A percentile compares a stretch with the other conserved stretches of the same genome.
Conservation (phyloP, 371 early-diverging fungal species). For the Mortierella sp. region DNA sequence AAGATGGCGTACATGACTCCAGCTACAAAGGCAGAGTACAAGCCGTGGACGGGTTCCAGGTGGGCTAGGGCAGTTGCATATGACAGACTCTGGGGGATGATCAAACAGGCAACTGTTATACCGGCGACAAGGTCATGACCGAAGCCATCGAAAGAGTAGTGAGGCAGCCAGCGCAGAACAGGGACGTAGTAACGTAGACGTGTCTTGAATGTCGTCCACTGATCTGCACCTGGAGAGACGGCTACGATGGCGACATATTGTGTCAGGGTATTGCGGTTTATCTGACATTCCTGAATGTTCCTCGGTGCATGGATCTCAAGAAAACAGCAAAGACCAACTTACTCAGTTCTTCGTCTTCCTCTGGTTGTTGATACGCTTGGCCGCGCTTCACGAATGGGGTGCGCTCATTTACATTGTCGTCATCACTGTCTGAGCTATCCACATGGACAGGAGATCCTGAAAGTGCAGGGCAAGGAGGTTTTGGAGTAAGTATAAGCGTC, state of each 20-base stretch:
- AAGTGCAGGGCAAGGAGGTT: not conserved
- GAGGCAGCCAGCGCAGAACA: constrained; percentile 87
- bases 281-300: no score
- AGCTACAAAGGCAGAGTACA: constrained; percentile 87
- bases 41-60: constrained; percentile 86
- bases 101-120: constrained; percentile 85
- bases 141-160: constrained; percentile 65
- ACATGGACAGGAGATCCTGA: constrained; percentile 39
- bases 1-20: constrained; percentile 89
- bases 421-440: constrained; percentile 50
- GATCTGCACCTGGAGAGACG: constrained; percentile 39
- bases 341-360: constrained; percentile 46
- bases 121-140: constrained; percentile 85
- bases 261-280: constrained; percentile 10
- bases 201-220: constrained; percentile 58
- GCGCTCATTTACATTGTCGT: constrained; percentile 31
- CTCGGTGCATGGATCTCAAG: no score
- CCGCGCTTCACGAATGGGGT: constrained; percentile 48
- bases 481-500: no score
- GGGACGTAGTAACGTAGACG: constrained; percentile 92
- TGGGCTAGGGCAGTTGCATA: constrained; percentile 89
- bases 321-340: constrained; percentile 24
- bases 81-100: constrained; percentile 90
- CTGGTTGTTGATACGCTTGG: constrained; percentile 40
- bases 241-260: no score